A percentile compares a stretch with the other conserved stretches of the same genome.
These are phyloP conservation scores for Penicillium desertorum DNA, from an alignment of 495 filamentous ascomycete genomes.

Conservation along the genomic window DNA sequence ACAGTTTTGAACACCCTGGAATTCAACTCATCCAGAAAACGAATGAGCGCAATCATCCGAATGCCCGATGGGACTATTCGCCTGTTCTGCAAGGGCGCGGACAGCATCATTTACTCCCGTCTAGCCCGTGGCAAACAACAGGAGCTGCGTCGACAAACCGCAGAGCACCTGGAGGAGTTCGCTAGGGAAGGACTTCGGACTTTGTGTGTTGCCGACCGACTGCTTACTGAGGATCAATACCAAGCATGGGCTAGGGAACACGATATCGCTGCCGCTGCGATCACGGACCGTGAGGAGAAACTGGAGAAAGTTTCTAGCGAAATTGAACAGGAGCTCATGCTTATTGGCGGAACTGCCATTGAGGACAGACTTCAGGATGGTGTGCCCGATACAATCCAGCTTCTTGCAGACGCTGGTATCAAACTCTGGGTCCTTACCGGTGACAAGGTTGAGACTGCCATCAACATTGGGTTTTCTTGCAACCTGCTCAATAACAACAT, in stretches of 20 bases:
- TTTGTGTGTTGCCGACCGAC: constrained; percentile 87
- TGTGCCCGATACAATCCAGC: constrained; percentile 91
- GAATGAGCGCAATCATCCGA: constrained; percentile 96
- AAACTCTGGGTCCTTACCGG: constrained; percentile 99
- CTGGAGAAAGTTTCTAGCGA: constrained; percentile 84
- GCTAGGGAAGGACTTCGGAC: constrained; percentile 94
- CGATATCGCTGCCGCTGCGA: constrained; percentile 79
- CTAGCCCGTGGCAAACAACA: constrained; percentile 80
- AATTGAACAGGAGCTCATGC: constrained; percentile 85
- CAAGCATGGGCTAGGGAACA: constrained; percentile 80
- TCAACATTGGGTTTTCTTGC: constrained; percentile 99
- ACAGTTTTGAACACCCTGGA: constrained; percentile 92
- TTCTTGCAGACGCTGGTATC: constrained; percentile 92
- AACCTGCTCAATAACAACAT: constrained; percentile 96
- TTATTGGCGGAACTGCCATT: constrained; percentile 95
- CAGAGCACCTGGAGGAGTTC: constrained; percentile 94
- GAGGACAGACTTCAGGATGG: constrained; percentile 97
- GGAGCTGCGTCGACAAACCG: constrained; percentile 78
- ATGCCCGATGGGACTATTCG: constrained; percentile 94
- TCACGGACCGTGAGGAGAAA: constrained; percentile 89
- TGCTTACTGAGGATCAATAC: constrained; percentile 84
- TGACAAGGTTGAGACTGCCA: constrained; percentile 98
- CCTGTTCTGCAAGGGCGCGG: constrained; percentile 96
- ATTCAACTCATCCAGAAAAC: constrained; percentile 95
- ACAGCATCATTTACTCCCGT: constrained; percentile 95